Evolutionary conservation across 2,329 filamentous ascomycete genomes (phyloP).

Genomic region (Davidsoniella australis): DNA sequence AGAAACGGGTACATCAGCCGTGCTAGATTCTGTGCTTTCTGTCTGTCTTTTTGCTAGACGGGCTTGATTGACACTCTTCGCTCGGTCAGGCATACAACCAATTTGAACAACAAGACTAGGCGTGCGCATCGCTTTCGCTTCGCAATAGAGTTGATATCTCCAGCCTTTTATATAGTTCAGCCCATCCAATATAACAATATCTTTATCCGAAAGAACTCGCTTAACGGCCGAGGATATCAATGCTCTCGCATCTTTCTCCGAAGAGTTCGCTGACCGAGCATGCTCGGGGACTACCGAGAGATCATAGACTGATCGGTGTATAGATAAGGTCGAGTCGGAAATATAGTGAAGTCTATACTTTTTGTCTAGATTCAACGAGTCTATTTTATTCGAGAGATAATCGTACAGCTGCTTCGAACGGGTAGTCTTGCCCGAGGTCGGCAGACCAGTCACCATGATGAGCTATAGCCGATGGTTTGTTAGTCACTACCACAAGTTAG

Average conservation of each 20-base stretch:
- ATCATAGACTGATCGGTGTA: slow-evolving; percentile 55
- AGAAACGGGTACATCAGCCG: not conserved
- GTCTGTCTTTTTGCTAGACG: slow-evolving; percentile 23
- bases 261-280: slow-evolving; percentile 51
- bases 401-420: slow-evolving; percentile 48
- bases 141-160: slow-evolving; percentile 72
- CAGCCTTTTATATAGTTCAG: slow-evolving; percentile 84
- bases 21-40: not conserved
- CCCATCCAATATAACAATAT: slow-evolving; percentile 65
- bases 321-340: slow-evolving; percentile 53
- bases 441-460: slow-evolving; percentile 49
- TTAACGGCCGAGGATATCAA: slow-evolving; percentile 64
- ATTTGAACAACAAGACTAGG: slow-evolving; percentile 58
- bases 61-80: slow-evolving; percentile 40
- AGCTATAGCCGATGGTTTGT: slow-evolving; percentile 27
- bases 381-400: slow-evolving; percentile 44
- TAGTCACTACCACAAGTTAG: not conserved
- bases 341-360: slow-evolving; percentile 55
- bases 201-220: slow-evolving; percentile 50
- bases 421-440: slow-evolving; percentile 51
- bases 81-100: slow-evolving; percentile 36
- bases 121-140: slow-evolving; percentile 63
- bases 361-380: slow-evolving; percentile 18
- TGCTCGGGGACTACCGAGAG: slow-evolving; percentile 36
- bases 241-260: slow-evolving; percentile 69